Base-by-base conservation (phyloP, 805 yeast species). In the Yueomyces sp. region DNA sequence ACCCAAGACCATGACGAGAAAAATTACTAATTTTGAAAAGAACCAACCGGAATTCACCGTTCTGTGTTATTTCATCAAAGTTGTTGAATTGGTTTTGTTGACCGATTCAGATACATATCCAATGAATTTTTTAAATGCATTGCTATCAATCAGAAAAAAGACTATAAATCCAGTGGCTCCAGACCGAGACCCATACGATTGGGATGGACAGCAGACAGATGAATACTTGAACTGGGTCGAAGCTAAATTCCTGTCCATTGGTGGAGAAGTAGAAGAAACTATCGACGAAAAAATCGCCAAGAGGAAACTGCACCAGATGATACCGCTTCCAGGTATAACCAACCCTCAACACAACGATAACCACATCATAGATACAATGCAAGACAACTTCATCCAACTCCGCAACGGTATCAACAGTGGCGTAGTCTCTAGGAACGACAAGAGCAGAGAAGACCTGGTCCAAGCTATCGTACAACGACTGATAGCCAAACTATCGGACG, bases 271-370 rank as follows among this genome's bases (percentile, higher is more conserved):
- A 9, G 29, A 33, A 28, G 36, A 11, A 29, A 48, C 52, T 3
- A 50, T 61, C 32, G 65, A 61, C 46, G 53, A 57, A 39, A 53
- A 44, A 38, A 61, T 61, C 42, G 63, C 61, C 26, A 48, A 45
- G 36, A 51, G 58, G 40, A 57, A 56, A 45, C 48, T 61, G 30
- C 46, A 54, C 39, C 51, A 51, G 37, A 46, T 61, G 12, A 46
- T 61, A 37, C 63, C 63, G 9, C 28, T 54, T 12, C 37, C 37
- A 34, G n/a, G 11, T 31, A 19, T 19, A 19, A 19, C 19, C 19
- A 19, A 19, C 19, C 19, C 19, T 19, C 19, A 19, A 19, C 19
- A 19, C 19, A 19, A 19, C 19, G 19, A 19, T 19, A 19, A 19
- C 34, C 34, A 8, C 34, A 31, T 31, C 34, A 31, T 19, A 19